Conservation (phyloP, 2,329 filamentous ascomycete genomes). For the Parastagonospora nodorum region DNA sequence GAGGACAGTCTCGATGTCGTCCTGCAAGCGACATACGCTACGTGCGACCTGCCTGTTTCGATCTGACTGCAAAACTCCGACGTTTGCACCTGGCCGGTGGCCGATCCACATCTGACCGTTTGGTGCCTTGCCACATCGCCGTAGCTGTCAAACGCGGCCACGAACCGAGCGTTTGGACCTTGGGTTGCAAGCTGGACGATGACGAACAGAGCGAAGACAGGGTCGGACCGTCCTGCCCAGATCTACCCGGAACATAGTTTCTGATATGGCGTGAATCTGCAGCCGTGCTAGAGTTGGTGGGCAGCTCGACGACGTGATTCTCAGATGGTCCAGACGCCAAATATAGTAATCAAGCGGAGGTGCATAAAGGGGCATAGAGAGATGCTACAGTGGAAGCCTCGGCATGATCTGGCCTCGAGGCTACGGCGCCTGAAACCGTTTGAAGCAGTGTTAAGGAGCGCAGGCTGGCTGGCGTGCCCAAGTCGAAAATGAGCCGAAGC, state of each 20-base stretch:
- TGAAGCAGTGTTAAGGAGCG: slow-evolving; percentile 11
- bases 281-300: neutral
- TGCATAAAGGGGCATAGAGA: slow-evolving; percentile 31
- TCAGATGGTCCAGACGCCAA: neutral
- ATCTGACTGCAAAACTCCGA: neutral
- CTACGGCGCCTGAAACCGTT: slow-evolving; percentile 24
- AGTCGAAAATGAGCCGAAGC: neutral
- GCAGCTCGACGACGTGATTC: neutral
- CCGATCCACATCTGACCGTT: neutral
- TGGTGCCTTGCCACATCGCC: slow-evolving; percentile 1
- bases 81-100: neutral
- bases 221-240: slow-evolving; percentile 2
- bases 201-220: slow-evolving; percentile 3
- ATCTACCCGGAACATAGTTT: slow-evolving; percentile 11
- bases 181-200: slow-evolving; percentile 1
- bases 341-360: slow-evolving; percentile 9
- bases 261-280: neutral
- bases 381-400: slow-evolving; percentile 9
- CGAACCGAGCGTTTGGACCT: neutral
- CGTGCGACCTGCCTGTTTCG: slow-evolving; percentile 3
- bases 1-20: slow-evolving; percentile 1
- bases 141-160: slow-evolving; percentile 5
- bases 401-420: slow-evolving; percentile 23
- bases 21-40: neutral
- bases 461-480: neutral